Conservation (phyloP, 495 filamentous ascomycete species). For the Penicillium cosmopolitanum region DNA sequence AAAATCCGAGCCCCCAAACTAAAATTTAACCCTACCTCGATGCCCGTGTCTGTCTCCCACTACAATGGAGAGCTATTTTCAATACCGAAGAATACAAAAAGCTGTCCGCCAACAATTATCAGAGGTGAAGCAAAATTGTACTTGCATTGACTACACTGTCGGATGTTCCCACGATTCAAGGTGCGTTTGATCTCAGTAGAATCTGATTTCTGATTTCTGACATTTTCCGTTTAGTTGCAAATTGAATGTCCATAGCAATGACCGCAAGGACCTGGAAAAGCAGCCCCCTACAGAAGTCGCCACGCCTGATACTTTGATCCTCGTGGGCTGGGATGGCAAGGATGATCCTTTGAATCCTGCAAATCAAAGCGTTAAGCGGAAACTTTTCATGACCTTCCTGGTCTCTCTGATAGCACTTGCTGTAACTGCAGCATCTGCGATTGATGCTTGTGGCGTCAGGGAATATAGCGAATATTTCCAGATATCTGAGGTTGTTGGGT, state of each 20-base stretch:
- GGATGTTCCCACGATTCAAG: not conserved
- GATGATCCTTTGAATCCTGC: slow-evolving; percentile 58
- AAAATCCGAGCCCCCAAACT: too few relatives aligned
- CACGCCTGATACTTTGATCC: not conserved
- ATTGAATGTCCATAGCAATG: not conserved
- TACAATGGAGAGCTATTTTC: not conserved
- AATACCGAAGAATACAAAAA: not conserved
- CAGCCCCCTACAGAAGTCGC: not conserved
- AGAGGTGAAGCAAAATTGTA: not conserved
- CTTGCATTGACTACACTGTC: not conserved
- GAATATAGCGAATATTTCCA: slow-evolving; percentile 50
- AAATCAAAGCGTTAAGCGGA: slow-evolving; percentile 47
- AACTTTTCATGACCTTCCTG: slow-evolving; percentile 46
- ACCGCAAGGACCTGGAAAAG: not conserved
- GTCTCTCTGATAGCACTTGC: slow-evolving; percentile 56
- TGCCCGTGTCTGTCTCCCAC: not conserved
- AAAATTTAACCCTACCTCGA: too few relatives aligned
- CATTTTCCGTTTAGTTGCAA: not conserved
- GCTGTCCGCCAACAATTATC: not conserved
- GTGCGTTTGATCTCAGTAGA: not conserved
- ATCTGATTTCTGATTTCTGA: not conserved
- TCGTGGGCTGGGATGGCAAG: slow-evolving; percentile 46
- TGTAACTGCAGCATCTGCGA: slow-evolving; percentile 47
- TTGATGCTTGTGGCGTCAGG: slow-evolving; percentile 46
- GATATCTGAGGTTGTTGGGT: slow-evolving; percentile 38